phyloP scores from a whole-genome alignment of 1,284 basidiomycete genomes.

The Leccinum fallax region DNA sequence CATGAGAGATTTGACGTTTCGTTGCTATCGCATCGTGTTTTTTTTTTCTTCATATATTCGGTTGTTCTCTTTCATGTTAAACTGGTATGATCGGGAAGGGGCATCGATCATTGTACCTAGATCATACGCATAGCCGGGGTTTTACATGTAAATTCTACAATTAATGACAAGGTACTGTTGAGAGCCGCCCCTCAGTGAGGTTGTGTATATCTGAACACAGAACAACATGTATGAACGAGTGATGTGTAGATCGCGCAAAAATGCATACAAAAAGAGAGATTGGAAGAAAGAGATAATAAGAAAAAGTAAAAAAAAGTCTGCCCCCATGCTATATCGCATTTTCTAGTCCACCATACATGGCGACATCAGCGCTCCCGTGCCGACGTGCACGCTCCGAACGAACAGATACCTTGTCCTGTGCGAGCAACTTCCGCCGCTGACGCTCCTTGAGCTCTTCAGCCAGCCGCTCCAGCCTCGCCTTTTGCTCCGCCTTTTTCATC shows the following conservation, averaged over 20 bases:
- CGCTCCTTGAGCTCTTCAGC: constrained; percentile 46
- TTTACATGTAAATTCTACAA: constrained; percentile 37
- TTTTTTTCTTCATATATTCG: background rate
- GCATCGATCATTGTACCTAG: constrained; percentile 14
- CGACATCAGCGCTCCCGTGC: constrained; percentile 26
- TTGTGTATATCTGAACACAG: constrained; percentile 7
- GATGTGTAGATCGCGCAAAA: constrained; percentile 16
- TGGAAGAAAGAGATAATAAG: background rate
- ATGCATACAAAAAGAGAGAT: background rate
- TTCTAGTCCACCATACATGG: constrained; percentile 40
- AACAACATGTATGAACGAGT: constrained; percentile 13
- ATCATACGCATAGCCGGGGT: constrained; percentile 16
- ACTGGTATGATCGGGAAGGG: constrained; percentile 1
- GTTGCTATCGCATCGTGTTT: background rate
- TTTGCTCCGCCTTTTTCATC: constrained; percentile 48
- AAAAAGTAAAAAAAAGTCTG: background rate
- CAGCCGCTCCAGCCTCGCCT: constrained; percentile 42
- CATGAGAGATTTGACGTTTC: background rate
- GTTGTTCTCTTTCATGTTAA: background rate
- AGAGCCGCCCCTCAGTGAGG: constrained; percentile 11
- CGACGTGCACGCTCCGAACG: constrained; percentile 29
- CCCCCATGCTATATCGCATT: constrained; percentile 21
- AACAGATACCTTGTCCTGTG: constrained; percentile 34
- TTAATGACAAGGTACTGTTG: constrained; percentile 26
- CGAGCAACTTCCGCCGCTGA: constrained; percentile 32